phyloP scores from a whole-genome alignment of 805 yeast genomes.

The Monosporozyma siamensis region DNA sequence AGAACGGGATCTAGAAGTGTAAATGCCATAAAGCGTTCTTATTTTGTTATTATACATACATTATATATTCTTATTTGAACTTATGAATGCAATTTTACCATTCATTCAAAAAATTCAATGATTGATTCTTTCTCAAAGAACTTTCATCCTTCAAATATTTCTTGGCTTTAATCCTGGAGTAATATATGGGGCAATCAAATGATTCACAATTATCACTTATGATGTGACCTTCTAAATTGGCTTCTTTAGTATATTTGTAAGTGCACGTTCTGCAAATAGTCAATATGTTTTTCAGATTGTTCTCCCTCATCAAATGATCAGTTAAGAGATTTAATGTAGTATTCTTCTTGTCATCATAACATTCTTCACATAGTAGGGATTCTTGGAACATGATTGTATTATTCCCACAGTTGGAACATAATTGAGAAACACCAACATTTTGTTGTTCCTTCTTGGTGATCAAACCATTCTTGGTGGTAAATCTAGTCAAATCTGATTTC shows the following conservation, averaged over 20 bases:
- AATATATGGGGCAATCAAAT: constrained; percentile 57
- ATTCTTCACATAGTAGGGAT: constrained; percentile 29
- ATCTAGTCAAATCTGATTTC: constrained; percentile 60
- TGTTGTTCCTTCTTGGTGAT: constrained; percentile 3
- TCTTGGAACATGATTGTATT: constrained; percentile 1
- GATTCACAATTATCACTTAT: constrained; percentile 40
- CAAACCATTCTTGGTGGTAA: constrained; percentile 4
- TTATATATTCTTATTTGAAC: background rate
- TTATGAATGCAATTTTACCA: constrained; percentile 11
- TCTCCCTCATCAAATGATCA: constrained; percentile 5
- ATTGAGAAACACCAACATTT: constrained; percentile 8
- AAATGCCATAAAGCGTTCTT: background rate
- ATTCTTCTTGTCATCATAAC: constrained; percentile 30
- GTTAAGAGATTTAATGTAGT: constrained; percentile 28
- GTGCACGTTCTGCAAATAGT: constrained; percentile 34
- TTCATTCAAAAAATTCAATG: constrained; percentile 12
- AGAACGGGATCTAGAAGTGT: too few species aligned
- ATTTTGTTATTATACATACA: background rate
- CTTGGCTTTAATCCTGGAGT: constrained; percentile 38
- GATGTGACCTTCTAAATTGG: constrained; percentile 24
- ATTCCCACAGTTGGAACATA: constrained; percentile 13
- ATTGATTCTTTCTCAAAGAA: constrained; percentile 3
- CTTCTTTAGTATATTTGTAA: constrained; percentile 18
- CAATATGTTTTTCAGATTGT: constrained; percentile 19
- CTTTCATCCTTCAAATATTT: constrained; percentile 23